These are phyloP conservation scores for Daldinia childiae DNA, from an alignment of 495 filamentous ascomycete species.

Conservation along the genomic window DNA sequence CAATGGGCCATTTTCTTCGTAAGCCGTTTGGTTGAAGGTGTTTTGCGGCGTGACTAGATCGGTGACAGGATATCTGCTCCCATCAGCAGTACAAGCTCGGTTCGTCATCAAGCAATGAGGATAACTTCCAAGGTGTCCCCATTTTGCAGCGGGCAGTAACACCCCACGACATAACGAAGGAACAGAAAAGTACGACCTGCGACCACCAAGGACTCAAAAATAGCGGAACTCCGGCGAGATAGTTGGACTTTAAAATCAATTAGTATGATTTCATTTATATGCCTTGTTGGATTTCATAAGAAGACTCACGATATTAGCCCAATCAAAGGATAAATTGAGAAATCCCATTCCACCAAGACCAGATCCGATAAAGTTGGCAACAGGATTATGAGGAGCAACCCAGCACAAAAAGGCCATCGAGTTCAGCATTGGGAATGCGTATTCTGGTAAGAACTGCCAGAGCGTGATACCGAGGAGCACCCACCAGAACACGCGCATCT, in stretches of 20 bases:
- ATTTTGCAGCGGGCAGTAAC: slow-evolving; percentile 64
- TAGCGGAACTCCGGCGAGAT: slow-evolving; percentile 57
- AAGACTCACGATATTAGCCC: slow-evolving; percentile 58
- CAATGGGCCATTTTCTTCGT: slow-evolving; percentile 59
- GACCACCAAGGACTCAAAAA: slow-evolving; percentile 66
- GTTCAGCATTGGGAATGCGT: slow-evolving; percentile 64
- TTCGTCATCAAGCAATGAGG: slow-evolving; percentile 65
- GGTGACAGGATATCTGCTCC: slow-evolving; percentile 58
- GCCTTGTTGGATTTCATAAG: not conserved
- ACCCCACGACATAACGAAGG: slow-evolving; percentile 66
- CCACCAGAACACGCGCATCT: slow-evolving; percentile 65
- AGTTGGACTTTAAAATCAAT: slow-evolving; percentile 43
- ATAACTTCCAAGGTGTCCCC: slow-evolving; percentile 61
- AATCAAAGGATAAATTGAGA: slow-evolving; percentile 65
- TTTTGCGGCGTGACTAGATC: slow-evolving; percentile 58
- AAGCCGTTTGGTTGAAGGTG: slow-evolving; percentile 63
- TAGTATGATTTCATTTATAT: not conserved
- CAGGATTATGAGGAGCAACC: slow-evolving; percentile 64
- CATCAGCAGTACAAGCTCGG: slow-evolving; percentile 56
- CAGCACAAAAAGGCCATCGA: slow-evolving; percentile 70
- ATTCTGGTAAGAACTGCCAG: slow-evolving; percentile 69
- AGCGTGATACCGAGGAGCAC: slow-evolving; percentile 60
- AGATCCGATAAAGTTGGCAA: slow-evolving; percentile 67
- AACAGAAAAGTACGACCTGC: slow-evolving; percentile 61
- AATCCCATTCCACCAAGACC: slow-evolving; percentile 68